phyloP scores from a whole-genome alignment of 495 filamentous ascomycete genomes.

The Sphaerosporella brunnea region DNA sequence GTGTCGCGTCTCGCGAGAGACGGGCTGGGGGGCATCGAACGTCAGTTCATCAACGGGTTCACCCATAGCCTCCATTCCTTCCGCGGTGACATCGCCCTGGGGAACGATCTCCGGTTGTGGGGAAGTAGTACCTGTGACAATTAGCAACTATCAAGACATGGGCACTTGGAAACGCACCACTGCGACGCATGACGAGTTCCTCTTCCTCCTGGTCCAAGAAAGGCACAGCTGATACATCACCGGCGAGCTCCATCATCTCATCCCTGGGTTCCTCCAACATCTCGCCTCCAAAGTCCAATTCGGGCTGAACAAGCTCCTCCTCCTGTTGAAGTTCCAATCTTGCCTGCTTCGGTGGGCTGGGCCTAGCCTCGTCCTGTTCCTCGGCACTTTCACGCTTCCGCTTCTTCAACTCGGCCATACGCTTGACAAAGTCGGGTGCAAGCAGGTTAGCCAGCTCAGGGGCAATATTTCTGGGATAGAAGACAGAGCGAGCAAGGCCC shows the following conservation, averaged over 20 bases:
- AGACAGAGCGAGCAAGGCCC: conserved; percentile 56
- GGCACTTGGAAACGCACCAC: no score
- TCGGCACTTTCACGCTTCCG: conserved; percentile 71
- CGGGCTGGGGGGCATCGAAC: conserved; percentile 9
- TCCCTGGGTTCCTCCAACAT: conserved; percentile 21
- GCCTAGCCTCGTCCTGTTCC: conserved; percentile 38
- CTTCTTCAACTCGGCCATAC: conserved; percentile 68
- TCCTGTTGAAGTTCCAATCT: conserved; percentile 20
- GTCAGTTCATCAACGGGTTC: conserved; percentile 12
- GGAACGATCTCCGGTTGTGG: conserved; percentile 2
- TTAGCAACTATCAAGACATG: background rate
- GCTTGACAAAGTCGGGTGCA: conserved; percentile 61
- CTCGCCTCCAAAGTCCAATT: conserved; percentile 24
- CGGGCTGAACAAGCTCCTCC: conserved; percentile 27
- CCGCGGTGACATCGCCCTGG: conserved; percentile 2
- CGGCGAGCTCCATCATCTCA: conserved; percentile 19
- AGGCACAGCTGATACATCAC: conserved; percentile 8
- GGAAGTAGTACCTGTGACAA: background rate
- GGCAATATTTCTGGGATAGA: conserved; percentile 40
- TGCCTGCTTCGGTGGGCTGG: conserved; percentile 17
- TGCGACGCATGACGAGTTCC: no score
- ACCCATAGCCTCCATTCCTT: background rate
- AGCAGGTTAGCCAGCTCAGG: conserved; percentile 76
- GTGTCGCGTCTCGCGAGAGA: conserved; percentile 73
- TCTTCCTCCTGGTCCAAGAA: conserved; percentile 6